Base-by-base conservation (phyloP, 139 green algal species). In the Haematococcus lacustris region DNA sequence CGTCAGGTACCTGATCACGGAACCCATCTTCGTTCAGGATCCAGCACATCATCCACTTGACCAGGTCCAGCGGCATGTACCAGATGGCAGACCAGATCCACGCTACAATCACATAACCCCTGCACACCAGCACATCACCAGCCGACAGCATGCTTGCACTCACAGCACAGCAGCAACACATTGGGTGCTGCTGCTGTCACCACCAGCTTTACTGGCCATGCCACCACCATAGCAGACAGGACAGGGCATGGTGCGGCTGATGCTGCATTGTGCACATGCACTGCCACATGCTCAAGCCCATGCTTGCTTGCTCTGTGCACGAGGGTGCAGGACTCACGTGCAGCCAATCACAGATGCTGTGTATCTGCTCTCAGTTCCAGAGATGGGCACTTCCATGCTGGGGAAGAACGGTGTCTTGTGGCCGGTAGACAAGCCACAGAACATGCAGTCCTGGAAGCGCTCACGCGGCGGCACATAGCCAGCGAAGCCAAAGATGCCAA, bases 71-170 rank as follows among this genome's bases (percentile, higher is more conserved):
- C 41, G 74, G 78, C 39, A 92, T 41, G 82, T 92, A 88, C 87
- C 87, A 94, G 71, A 93, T 89, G 51, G 77, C 66, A 17, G 83
- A 83, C 89, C 89, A 94, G 57, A 94, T 86, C 88, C 88, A 93
- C 34, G 89, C 88, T 0, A 84, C 89, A 21, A 94, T 71, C 26
- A 89, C 86, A 38, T 91, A 94, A 68, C 84, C 76, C 35, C 80
- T 88, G 83, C 66, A 71, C 40, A 71, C 38, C 64, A 70, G 64
- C n/a, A n/a, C n/a, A n/a, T n/a, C n/a, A n/a, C n/a, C n/a, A n/a
- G n/a, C n/a, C n/a, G n/a, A n/a, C n/a, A n/a, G n/a, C n/a, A n/a
- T n/a, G n/a, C n/a, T n/a, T n/a, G n/a, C n/a, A n/a, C n/a, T n/a
- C n/a, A n/a, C n/a, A n/a, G n/a, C n/a, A n/a, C n/a, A n/a, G n/a